Conservation (phyloP, 768 basidiomycete species). For the Collybia sordida region DNA sequence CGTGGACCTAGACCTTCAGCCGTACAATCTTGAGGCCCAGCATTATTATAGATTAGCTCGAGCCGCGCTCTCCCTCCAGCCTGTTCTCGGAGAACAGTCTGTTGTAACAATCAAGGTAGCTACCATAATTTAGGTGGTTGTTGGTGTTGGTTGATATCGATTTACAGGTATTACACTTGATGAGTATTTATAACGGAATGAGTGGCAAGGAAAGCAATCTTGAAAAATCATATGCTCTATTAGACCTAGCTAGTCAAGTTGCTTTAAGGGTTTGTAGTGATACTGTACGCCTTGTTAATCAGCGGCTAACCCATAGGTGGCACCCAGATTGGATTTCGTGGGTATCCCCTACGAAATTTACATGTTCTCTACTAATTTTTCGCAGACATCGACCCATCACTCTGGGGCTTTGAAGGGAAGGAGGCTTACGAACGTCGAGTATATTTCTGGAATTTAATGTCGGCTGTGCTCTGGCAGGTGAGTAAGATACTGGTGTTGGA, state of each 20-base stretch:
- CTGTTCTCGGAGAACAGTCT: conserved; percentile 42
- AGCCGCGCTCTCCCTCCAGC: conserved; percentile 45
- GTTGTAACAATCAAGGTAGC: conserved; percentile 44
- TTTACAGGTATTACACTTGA: conserved; percentile 44
- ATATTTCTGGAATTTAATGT: conserved; percentile 56
- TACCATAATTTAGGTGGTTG: neutral
- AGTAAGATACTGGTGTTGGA: conserved; percentile 7
- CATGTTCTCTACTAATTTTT: conserved; percentile 1
- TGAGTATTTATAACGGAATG: conserved; percentile 55
- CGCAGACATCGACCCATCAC: conserved; percentile 48
- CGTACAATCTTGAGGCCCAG: conserved; percentile 51
- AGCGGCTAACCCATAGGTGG: conserved; percentile 1
- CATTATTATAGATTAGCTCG: conserved; percentile 50
- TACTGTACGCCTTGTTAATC: neutral
- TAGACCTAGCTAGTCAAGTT: conserved; percentile 48
- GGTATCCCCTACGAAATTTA: conserved; percentile 14
- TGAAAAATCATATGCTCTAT: conserved; percentile 43
- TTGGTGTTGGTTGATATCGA: neutral
- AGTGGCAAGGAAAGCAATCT: conserved; percentile 51
- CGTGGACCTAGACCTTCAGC: conserved; percentile 43
- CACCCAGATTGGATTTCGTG: conserved; percentile 43
- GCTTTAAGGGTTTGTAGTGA: conserved; percentile 40
- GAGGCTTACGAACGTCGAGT: conserved; percentile 53
- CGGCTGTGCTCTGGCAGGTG: conserved; percentile 52
- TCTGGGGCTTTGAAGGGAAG: conserved; percentile 48